Base-by-base conservation (phyloP, 805 yeast genomes). In the Kluyveromyces lactis region DNA sequence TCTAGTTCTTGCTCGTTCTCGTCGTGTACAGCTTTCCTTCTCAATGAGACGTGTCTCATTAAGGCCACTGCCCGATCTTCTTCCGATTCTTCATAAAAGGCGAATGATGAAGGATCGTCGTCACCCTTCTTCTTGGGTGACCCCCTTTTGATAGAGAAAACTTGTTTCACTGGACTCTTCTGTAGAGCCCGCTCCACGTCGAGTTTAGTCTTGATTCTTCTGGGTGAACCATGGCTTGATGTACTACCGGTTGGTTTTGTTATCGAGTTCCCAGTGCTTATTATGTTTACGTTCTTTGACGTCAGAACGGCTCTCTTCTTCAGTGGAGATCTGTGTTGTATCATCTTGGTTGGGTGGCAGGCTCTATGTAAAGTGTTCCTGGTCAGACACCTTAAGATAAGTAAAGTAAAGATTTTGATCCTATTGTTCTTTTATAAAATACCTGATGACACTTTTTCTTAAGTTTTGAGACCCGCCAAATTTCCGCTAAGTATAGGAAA, bases 11-110 rank as follows among this genome's bases (percentile, higher is more conserved):
- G 40, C 31, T 47, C 45, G 17, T 47, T 49, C 49, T 36, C 64
- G 50, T 38, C 60, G 47, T 33, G 52, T 39, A 23, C 53, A 38
- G 34, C 52, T 59, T 16, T 46, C 41, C 33, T 58, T 49, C 33
- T 53, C 44, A 39, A 56, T 53, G 43, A 52, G 53, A 36, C 47
- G 28, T 51, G 53, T 23, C 40, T 33, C 31, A 46, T 42, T 11
- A 51, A 29, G 15, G 39, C 36, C 2, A 42, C 36, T 4, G 43
- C 41, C 26, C 57, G 44, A 18, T 49, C 47, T 7, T 42, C 45
- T 18, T 42, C 38, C 2, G 51, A 40, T 35, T 54, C 59, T 40
- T 53, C 59, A 33, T 44, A 51, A 18, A 54, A 41, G 9, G 42
- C 28, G 39, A 54, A 54, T 1, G 27, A 7, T 10, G 37, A 34